phyloP scores from a whole-genome alignment of 768 basidiomycete species.

The Clavulina sp. region DNA sequence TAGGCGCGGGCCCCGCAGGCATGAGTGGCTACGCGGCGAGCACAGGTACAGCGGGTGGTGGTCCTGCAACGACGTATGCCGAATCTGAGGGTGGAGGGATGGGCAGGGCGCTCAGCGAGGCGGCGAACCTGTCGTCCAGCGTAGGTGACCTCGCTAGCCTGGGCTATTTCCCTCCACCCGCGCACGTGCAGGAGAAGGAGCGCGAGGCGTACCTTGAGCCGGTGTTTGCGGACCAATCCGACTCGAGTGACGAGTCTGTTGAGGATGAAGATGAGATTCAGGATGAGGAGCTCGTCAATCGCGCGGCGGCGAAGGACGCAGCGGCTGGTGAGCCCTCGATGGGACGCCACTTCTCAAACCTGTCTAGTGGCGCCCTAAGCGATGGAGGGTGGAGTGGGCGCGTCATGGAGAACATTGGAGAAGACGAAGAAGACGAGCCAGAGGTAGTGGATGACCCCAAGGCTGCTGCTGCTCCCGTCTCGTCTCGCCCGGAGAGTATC shows the following conservation, averaged over 20 bases:
- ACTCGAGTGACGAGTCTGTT: no score
- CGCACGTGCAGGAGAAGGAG: background rate
- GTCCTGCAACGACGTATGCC: no score
- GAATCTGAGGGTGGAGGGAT: no score
- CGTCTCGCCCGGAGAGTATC: background rate
- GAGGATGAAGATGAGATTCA: background rate
- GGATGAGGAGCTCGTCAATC: no score
- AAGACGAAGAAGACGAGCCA: conserved; percentile 19
- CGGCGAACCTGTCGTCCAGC: no score
- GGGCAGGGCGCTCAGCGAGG: no score
- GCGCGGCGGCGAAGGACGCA: background rate
- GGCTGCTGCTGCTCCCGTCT: background rate
- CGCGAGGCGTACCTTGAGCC: conserved; percentile 1
- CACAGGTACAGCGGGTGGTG: no score
- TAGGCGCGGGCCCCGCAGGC: no score
- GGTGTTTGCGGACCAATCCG: conserved; percentile 7
- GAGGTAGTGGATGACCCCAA: conserved; percentile 15
- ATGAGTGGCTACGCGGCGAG: no score
- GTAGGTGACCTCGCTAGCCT: background rate
- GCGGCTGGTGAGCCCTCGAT: background rate
- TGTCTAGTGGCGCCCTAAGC: background rate
- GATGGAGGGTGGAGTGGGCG: conserved; percentile 6
- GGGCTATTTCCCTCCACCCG: background rate
- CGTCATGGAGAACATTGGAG: conserved; percentile 11
- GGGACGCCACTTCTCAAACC: background rate